phyloP scores from a whole-genome alignment of 108 stramenopile genomes.

The Conticribra weissflogii region DNA sequence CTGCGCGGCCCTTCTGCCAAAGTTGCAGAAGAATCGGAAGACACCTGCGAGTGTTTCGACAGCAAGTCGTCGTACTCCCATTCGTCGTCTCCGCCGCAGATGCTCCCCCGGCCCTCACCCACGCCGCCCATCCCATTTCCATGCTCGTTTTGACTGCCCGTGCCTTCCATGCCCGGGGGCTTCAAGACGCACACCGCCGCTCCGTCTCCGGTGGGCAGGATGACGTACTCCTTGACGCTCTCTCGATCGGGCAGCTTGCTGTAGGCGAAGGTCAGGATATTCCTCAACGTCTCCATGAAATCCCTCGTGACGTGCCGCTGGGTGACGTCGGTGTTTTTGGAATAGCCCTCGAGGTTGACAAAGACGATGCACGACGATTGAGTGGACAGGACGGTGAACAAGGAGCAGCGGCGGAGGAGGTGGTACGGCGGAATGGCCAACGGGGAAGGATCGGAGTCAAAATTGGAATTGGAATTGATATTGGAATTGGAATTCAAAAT shows the following conservation, averaged over 20 bases:
- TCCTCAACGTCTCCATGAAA: constrained; percentile 33
- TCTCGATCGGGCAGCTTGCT: constrained; percentile 5
- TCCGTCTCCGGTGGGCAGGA: constrained; percentile 40
- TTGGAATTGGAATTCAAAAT: neutral
- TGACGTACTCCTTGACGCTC: constrained; percentile 27
- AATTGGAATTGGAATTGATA: neutral
- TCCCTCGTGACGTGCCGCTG: constrained; percentile 22
- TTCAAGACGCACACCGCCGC: constrained; percentile 33
- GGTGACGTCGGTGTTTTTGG: constrained; percentile 22
- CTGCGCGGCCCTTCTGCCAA: no score
- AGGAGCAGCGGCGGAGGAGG: neutral
- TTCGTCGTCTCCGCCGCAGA: neutral
- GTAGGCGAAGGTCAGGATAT: constrained; percentile 24
- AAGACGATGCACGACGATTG: constrained; percentile 17
- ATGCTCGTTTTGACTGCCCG: neutral
- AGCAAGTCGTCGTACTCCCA: no score
- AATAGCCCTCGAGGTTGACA: constrained; percentile 36
- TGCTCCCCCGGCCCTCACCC: neutral
- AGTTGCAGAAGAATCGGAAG: no score
- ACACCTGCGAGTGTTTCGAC: no score
- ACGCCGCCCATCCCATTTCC: no score
- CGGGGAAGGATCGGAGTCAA: no score
- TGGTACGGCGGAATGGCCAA: neutral
- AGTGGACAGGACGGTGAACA: neutral
- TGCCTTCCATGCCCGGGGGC: constrained; percentile 4